A percentile compares a stretch with the other conserved stretches of the same genome.
Evolutionary conservation across 2,329 filamentous ascomycete genomes (phyloP).

Genomic region (Pseudocercospora eumusae): DNA sequence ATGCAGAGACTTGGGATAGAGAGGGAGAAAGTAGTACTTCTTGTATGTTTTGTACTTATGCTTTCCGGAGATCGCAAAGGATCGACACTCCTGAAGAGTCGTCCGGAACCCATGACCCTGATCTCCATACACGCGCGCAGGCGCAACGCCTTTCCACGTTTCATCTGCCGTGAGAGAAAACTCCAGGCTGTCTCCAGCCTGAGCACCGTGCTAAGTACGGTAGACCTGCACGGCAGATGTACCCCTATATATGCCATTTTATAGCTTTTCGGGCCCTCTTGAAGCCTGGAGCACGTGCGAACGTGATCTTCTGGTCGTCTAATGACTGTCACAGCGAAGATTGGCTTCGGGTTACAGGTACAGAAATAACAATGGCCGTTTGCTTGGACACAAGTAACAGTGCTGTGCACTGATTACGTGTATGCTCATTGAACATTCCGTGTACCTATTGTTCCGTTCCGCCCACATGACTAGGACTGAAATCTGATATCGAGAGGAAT

Average conservation of each 20-base stretch:
- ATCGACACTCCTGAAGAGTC: conserved; percentile 6
- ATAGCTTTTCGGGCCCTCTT: neutral
- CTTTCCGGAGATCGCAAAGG: conserved; percentile 2
- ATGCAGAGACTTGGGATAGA: neutral
- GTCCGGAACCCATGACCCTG: conserved; percentile 9
- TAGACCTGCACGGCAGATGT: neutral
- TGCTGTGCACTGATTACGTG: neutral
- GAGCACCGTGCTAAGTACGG: neutral
- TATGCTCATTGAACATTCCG: neutral
- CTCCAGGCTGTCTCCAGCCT: neutral
- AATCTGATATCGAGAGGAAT: neutral
- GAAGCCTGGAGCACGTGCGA: neutral
- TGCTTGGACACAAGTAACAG: neutral
- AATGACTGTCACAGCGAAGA: neutral
- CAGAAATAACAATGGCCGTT: neutral
- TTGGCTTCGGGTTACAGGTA: neutral
- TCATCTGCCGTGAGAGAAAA: conserved; percentile 5
- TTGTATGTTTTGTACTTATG: conserved; percentile 15
- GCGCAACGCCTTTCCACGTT: conserved; percentile 9
- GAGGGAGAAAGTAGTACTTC: neutral
- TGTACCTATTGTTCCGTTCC: neutral
- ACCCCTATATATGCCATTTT: neutral
- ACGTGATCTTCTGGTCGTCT: neutral
- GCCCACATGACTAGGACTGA: no score
- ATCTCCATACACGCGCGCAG: conserved; percentile 6